These are phyloP conservation scores for Begonia masoniana DNA, from an alignment of 306 rosid genomes.

Conservation along the genomic window DNA sequence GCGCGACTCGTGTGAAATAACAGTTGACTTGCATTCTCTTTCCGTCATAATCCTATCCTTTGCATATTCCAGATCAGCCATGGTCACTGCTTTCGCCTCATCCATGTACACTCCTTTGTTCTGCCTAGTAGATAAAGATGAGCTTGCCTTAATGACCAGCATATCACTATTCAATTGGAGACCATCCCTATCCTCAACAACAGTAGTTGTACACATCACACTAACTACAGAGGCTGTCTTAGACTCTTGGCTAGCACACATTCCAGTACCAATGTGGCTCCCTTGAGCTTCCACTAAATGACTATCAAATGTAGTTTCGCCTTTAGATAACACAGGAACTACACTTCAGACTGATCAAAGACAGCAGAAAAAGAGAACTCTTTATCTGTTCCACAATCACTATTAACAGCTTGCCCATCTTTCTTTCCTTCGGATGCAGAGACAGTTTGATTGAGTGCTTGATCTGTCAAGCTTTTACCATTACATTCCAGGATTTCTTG, in stretches of 20 bases:
- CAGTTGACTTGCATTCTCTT: no score
- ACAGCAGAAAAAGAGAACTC: no score
- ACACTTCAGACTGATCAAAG: slow-evolving; percentile 20
- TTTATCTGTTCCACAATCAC: no score
- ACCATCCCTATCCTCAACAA: slow-evolving; percentile 21
- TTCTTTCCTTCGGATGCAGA: slow-evolving; percentile 9
- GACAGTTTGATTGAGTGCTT: slow-evolving; percentile 10
- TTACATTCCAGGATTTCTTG: slow-evolving; percentile 10
- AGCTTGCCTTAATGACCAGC: slow-evolving; percentile 23
- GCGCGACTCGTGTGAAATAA: no score
- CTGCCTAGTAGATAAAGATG: slow-evolving; percentile 16
- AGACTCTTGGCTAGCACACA: slow-evolving; percentile 22
- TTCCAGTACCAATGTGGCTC: slow-evolving; percentile 15
- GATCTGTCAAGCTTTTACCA: slow-evolving; percentile 5
- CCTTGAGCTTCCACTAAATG: slow-evolving; percentile 22
- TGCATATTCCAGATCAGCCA: no score
- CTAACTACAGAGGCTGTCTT: slow-evolving; percentile 18
- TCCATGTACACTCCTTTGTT: slow-evolving; percentile 16
- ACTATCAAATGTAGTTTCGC: slow-evolving; percentile 23
- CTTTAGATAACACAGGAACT: slow-evolving; percentile 17
- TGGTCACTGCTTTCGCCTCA: no score
- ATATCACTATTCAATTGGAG: slow-evolving; percentile 23
- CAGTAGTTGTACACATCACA: slow-evolving; percentile 17
- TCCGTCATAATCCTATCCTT: no score
- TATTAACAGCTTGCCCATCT: slow-evolving; percentile 7